A percentile compares a stretch with the other conserved stretches of the same genome.
Evolutionary conservation across 2,329 filamentous ascomycete genomes (phyloP).

Genomic region (Exophiala sp.): DNA sequence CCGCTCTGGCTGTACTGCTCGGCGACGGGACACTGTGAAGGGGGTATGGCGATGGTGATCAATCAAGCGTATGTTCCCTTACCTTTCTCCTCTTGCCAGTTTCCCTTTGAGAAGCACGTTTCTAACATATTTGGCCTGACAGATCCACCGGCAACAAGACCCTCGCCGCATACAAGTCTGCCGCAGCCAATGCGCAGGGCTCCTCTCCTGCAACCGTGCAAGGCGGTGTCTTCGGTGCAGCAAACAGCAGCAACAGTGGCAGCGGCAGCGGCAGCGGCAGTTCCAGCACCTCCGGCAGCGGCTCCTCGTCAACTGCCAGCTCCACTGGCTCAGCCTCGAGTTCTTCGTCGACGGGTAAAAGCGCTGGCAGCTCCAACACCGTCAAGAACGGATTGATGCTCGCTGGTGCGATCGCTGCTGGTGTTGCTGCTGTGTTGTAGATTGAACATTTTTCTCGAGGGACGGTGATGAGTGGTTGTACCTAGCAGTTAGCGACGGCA

Average conservation of each 20-base stretch:
- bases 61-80: constrained; percentile 41
- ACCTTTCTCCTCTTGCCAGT: background rate
- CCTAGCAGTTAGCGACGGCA: no score
- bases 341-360: constrained; percentile 1
- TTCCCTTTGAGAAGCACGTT: background rate
- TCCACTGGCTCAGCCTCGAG: background rate
- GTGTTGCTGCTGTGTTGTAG: constrained; percentile 19
- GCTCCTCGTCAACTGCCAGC: background rate
- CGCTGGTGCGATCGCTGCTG: constrained; percentile 17
- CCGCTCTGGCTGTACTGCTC: constrained; percentile 54
- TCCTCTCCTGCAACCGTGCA: constrained; percentile 15
- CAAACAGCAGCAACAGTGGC: background rate
- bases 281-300: background rate
- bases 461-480: no score
- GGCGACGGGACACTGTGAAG: constrained; percentile 48
- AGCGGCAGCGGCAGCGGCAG: constrained; percentile 5
- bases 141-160: constrained; percentile 11
- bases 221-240: constrained; percentile 23
- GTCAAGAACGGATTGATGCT: constrained; percentile 16
- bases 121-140: no score
- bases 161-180: constrained; percentile 23
- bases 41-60: constrained; percentile 51
- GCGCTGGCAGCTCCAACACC: constrained; percentile 3
- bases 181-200: constrained; percentile 15
- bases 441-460: no score